These are phyloP conservation scores for Carpinus fangiana DNA, from an alignment of 306 rosid genomes.

Conservation along the genomic window DNA sequence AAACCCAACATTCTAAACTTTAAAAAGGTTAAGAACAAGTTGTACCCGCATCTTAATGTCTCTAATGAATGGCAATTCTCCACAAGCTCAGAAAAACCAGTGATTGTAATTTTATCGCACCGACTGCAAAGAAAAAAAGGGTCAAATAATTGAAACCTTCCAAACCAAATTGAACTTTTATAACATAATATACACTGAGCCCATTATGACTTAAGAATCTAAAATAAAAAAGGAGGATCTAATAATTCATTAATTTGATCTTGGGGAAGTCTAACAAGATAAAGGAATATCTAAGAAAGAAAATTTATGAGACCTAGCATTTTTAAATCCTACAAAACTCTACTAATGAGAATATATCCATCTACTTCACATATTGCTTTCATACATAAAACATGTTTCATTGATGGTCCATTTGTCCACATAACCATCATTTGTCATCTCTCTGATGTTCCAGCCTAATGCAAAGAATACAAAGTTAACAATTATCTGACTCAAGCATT, in stretches of 20 bases:
- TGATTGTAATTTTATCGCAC: conserved; percentile 64
- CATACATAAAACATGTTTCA: background rate
- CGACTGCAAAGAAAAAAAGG: conserved; percentile 51
- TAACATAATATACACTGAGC: conserved; percentile 11
- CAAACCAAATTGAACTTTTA: conserved; percentile 36
- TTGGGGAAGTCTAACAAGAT: conserved; percentile 14
- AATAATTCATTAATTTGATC: conserved; percentile 14
- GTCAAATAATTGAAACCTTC: conserved; percentile 37
- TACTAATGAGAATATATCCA: conserved; percentile 5
- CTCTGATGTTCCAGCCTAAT: background rate
- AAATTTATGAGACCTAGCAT: background rate
- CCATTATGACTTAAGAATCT: background rate
- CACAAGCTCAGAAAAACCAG: conserved; percentile 71
- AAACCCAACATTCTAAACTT: background rate
- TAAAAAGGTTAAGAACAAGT: background rate
- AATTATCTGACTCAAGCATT: background rate
- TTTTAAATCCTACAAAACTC: conserved; percentile 6
- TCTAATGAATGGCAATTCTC: conserved; percentile 68
- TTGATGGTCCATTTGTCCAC: background rate
- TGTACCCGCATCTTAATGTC: conserved; percentile 93
- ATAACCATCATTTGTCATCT: background rate
- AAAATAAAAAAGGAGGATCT: background rate
- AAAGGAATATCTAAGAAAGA: background rate
- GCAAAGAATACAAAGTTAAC: background rate
- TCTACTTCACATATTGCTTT: background rate